Conservation (phyloP, 2,329 filamentous ascomycete species). For the Ustulina deusta region DNA sequence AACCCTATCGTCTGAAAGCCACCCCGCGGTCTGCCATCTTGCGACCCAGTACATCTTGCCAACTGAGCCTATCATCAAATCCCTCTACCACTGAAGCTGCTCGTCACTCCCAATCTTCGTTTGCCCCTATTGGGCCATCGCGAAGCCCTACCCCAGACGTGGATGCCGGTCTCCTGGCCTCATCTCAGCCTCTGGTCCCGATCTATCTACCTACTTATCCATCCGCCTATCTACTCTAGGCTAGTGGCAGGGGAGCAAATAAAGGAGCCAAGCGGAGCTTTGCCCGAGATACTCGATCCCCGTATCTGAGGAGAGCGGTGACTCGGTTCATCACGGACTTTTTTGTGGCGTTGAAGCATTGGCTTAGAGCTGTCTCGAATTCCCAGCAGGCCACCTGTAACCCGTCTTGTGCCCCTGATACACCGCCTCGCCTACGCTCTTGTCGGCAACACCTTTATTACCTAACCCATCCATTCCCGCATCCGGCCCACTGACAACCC, state of each 20-base stretch:
- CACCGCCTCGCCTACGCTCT: conserved; percentile 25
- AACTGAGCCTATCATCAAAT: conserved; percentile 22
- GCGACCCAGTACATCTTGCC: conserved; percentile 17
- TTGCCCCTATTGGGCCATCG: conserved; percentile 27
- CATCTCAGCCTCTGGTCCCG: conserved; percentile 37
- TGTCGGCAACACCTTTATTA: conserved; percentile 20
- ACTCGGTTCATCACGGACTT: conserved; percentile 16
- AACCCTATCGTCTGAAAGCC: conserved; percentile 20
- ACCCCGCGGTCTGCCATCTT: conserved; percentile 18
- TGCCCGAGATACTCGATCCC: conserved; percentile 11
- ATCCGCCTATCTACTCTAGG: conserved; percentile 26
- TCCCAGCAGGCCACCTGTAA: conserved; percentile 9
- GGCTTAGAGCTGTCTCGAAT: conserved; percentile 20
- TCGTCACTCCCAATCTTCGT: conserved; percentile 13
- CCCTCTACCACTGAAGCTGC: conserved; percentile 2
- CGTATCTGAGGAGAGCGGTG: conserved; percentile 22
- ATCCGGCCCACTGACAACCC: conserved; percentile 15
- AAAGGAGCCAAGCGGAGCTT: conserved; percentile 27
- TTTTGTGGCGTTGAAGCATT: conserved; percentile 27
- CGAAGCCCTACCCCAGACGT: conserved; percentile 34
- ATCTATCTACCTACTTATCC: conserved; percentile 10
- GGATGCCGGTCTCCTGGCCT: conserved; percentile 26
- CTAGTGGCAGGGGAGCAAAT: conserved; percentile 21
- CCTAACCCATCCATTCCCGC: conserved; percentile 32
- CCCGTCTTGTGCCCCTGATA: conserved; percentile 7